These are phyloP conservation scores for Tylopilus felleus DNA, from an alignment of 768 basidiomycete species.

Conservation along the genomic window DNA sequence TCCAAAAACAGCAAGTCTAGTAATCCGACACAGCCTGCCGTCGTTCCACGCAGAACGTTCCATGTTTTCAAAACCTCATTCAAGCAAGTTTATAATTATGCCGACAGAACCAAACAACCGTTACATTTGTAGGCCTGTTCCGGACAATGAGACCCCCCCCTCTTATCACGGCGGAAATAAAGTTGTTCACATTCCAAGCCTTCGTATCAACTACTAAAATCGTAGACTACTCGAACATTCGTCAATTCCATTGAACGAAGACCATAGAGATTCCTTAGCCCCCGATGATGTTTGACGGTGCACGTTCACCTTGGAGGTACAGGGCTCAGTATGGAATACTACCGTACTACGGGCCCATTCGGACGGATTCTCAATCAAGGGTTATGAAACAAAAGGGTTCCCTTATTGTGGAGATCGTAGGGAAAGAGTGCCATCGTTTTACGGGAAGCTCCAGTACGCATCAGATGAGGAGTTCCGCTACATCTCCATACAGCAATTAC, in stretches of 20 bases:
- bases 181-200: neutral
- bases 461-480: constrained; percentile 3
- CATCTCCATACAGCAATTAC: constrained; percentile 4
- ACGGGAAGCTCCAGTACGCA: neutral
- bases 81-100: constrained; percentile 14
- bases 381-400: constrained; percentile 1
- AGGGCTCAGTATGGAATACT: constrained; percentile 5
- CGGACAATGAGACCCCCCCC: neutral
- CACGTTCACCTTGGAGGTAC: constrained; percentile 5
- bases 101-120: constrained; percentile 24
- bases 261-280: neutral
- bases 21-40: constrained; percentile 16
- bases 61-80: constrained; percentile 1
- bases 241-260: neutral
- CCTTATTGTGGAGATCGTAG: constrained; percentile 12
- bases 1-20: constrained; percentile 16
- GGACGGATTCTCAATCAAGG: constrained; percentile 2
- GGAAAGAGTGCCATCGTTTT: neutral
- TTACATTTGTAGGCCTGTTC: neutral
- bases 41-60: constrained; percentile 28
- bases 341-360: neutral
- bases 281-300: neutral
- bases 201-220: neutral
- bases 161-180: constrained; percentile 17
- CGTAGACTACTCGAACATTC: constrained; percentile 2